Base-by-base conservation (phyloP, 306 rosid species). In the Begonia peltatifolia region DNA sequence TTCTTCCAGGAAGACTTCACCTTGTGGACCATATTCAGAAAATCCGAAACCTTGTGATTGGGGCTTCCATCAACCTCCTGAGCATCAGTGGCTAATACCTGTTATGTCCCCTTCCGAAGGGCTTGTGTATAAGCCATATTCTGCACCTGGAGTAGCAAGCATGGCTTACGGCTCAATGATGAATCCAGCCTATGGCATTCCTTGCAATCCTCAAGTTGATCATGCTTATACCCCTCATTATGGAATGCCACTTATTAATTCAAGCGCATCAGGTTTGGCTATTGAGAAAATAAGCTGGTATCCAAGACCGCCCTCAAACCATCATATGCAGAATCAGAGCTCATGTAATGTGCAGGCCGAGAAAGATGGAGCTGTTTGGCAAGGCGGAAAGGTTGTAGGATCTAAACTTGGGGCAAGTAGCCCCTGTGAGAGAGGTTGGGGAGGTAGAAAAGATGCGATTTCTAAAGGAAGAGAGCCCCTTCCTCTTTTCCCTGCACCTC, bases 21-120 rank as follows among this genome's bases (percentile, higher is more conserved):
- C 68, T 57, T 52, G 67, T 56, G 77, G 66, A 22, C 79, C 74
- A 10, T 71, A 66, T 54, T 9, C 71, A n/a, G 86, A 76, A 57
- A 73, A 74, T 49, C 73, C 62, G 63, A 78, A 74, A 55, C 72
- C 73, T 71, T 66, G 54, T 52, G 76, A 85, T 43, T 86, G 93
- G 96, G 30, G 77, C 66, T 83, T 72, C 74, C 68, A 71, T 49
- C 99, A 76, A 72, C 54, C 90, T 55, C 70, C 93, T 23, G 96
- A 81, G 42, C 88, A 82, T 41, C 99, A 83, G 15, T 87, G 87
- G 92, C 54, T 92, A 60, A 59, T 92, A 62, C 99, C 99, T 42
- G 87, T 92, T 13, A 75, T 83, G 94, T 69, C 93, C 59, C 84
- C 94, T 42, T 71, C 95, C 11, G 99, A 92, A 71, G 99, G 96